Percentiles rank a stretch among this genome's conserved stretches.
phyloP scores from a whole-genome alignment of 176 grass and related monocot genomes.

The Melocanna baccifera region DNA sequence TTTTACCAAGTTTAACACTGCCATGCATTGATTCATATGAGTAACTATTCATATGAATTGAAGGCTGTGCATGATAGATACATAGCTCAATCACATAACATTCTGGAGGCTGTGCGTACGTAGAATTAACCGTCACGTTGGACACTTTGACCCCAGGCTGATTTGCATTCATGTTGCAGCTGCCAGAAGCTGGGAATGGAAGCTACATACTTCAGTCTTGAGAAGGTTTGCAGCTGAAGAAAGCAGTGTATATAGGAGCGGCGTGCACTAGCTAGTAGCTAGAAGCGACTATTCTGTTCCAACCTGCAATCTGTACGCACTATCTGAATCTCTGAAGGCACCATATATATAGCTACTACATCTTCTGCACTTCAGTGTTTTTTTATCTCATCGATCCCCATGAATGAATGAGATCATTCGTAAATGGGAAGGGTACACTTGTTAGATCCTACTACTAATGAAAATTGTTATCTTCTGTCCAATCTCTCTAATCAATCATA shows the following conservation, averaged over 20 bases:
- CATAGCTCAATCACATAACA: not conserved
- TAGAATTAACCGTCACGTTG: not conserved
- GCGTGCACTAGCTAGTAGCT: not conserved
- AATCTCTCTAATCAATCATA: slow-evolving; percentile 30
- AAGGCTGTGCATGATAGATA: not conserved
- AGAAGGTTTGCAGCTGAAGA: not conserved
- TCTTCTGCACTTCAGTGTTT: not conserved
- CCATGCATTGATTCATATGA: not conserved
- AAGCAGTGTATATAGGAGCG: not conserved
- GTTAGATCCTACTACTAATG: slow-evolving; percentile 31
- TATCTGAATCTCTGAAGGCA: not conserved
- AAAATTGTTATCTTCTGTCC: slow-evolving; percentile 25
- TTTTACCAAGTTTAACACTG: not conserved
- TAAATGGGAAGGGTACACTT: slow-evolving; percentile 6
- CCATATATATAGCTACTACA: not conserved
- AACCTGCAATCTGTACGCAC: not conserved
- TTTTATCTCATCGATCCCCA: slow-evolving; percentile 10
- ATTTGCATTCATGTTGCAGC: not conserved
- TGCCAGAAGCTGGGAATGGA: not conserved
- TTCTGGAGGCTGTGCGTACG: not conserved
- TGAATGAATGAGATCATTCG: slow-evolving; percentile 19
- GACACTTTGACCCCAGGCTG: not conserved
- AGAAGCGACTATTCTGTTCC: not conserved
- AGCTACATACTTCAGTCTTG: not conserved
- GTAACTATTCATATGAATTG: not conserved